Percentiles rank a stretch among this genome's conserved stretches.
These are phyloP conservation scores for Saxispiralis lemnorum DNA, from an alignment of 495 filamentous ascomycete genomes.

Conservation along the genomic window DNA sequence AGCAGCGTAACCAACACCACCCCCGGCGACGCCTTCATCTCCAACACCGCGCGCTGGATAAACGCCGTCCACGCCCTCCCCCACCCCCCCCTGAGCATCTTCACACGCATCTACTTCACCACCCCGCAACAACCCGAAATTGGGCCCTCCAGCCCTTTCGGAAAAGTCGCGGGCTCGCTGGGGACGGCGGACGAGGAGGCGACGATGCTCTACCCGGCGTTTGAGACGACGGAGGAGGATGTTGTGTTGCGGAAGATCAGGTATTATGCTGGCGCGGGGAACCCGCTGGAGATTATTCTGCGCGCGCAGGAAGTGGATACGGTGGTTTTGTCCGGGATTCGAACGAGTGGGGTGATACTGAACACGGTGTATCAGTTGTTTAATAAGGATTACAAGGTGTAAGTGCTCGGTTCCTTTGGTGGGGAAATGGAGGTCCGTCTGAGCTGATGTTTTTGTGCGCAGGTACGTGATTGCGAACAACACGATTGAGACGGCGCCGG, in stretches of 20 bases:
- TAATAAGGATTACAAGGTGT: constrained; percentile 29
- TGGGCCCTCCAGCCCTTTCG: constrained; percentile 22
- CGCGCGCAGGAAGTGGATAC: constrained; percentile 26
- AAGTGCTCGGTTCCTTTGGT: constrained; percentile 1
- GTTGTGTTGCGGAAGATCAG: constrained; percentile 28
- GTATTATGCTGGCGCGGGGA: constrained; percentile 28
- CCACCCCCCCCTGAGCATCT: constrained; percentile 25
- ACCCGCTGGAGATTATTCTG: constrained; percentile 29
- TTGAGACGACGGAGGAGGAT: constrained; percentile 22
- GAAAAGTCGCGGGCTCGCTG: constrained; percentile 10
- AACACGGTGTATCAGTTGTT: constrained; percentile 29
- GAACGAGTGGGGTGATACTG: constrained; percentile 29
- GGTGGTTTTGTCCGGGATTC: constrained; percentile 28
- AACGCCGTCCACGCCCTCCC: constrained; percentile 24
- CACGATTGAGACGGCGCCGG: constrained; percentile 27
- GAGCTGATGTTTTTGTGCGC: neutral
- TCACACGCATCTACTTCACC: constrained; percentile 27
- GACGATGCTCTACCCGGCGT: constrained; percentile 21
- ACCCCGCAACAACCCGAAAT: constrained; percentile 21
- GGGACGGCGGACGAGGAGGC: constrained; percentile 14
- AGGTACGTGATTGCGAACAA: constrained; percentile 27
- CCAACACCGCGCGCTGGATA: constrained; percentile 23
- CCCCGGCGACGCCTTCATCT: constrained; percentile 21
- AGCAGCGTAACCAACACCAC: constrained; percentile 18
- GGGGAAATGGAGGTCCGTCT: neutral